Percentiles rank a stretch among this genome's conserved stretches.
phyloP scores from a whole-genome alignment of 257 asterid genomes.

The Nicotiana tomentosiformis region DNA sequence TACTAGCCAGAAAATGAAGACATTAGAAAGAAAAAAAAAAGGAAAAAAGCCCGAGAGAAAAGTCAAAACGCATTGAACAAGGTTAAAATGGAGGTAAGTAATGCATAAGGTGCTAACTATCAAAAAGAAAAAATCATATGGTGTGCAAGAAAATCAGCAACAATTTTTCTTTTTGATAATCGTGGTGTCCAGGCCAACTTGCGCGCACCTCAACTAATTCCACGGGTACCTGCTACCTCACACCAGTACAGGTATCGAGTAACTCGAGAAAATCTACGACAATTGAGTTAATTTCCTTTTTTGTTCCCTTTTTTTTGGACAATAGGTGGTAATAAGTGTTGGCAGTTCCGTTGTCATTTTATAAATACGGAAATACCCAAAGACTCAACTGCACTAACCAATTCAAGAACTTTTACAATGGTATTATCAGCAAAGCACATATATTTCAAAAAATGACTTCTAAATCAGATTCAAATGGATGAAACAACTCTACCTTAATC shows the following conservation, averaged over 20 bases:
- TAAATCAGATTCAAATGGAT: neutral
- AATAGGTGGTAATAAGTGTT: neutral
- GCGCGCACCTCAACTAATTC: no score
- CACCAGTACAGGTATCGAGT: no score
- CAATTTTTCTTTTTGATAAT: neutral
- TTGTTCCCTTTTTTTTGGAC: no score
- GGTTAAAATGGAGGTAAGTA: neutral
- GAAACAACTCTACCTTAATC: neutral
- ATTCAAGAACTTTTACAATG: neutral
- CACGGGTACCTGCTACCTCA: no score
- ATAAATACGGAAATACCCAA: neutral
- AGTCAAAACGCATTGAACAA: neutral
- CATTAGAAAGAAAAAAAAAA: no score
- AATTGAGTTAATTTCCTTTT: neutral
- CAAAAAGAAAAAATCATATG: neutral
- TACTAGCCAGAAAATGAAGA: neutral
- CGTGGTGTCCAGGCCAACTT: no score
- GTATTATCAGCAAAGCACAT: neutral
- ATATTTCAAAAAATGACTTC: neutral
- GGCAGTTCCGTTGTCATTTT: no score
- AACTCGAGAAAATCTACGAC: neutral
- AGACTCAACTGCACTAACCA: neutral
- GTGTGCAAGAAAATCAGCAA: neutral
- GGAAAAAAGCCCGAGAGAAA: no score
- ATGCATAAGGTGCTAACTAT: neutral